Evolutionary conservation across 2,329 filamentous ascomycete genomes (phyloP).

Genomic region (Arachnomyces sp.): DNA sequence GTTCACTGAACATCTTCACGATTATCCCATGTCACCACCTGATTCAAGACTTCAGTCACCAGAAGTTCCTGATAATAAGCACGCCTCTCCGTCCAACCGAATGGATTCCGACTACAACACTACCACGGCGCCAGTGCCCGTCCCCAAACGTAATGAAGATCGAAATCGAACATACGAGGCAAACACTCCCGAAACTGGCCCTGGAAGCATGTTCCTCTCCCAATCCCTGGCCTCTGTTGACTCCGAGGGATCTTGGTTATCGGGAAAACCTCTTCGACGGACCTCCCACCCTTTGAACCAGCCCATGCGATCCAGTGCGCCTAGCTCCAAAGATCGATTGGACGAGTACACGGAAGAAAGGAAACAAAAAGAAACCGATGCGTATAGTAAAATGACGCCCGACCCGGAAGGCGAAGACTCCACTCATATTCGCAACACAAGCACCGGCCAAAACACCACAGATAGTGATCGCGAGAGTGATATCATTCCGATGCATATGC

Average conservation of each 20-base stretch:
- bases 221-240: slow-evolving; percentile 90
- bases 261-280: slow-evolving; percentile 55
- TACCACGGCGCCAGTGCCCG: slow-evolving; percentile 11
- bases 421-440: slow-evolving; percentile 5
- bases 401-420: slow-evolving; percentile 36
- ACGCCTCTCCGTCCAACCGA: slow-evolving; percentile 12
- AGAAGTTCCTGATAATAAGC: slow-evolving; percentile 44
- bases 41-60: slow-evolving; percentile 74
- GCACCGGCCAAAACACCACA: slow-evolving; percentile 24
- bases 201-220: slow-evolving; percentile 49
- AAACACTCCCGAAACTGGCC: slow-evolving; percentile 43
- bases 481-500: slow-evolving; percentile 11
- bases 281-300: slow-evolving; percentile 34
- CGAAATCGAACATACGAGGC: slow-evolving; percentile 29
- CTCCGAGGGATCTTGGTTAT: slow-evolving; percentile 93
- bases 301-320: slow-evolving; percentile 31
- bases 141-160: slow-evolving; percentile 22
- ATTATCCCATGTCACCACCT: slow-evolving; percentile 75
- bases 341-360: slow-evolving; percentile 47
- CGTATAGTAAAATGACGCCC: slow-evolving; percentile 57
- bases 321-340: slow-evolving; percentile 34
- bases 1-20: slow-evolving; percentile 85
- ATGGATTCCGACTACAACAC: slow-evolving; percentile 8
- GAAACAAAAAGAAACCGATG: slow-evolving; percentile 41
- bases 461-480: slow-evolving; percentile 42